Base-by-base conservation (phyloP, 805 yeast genomes). In the Pichia californica region DNA sequence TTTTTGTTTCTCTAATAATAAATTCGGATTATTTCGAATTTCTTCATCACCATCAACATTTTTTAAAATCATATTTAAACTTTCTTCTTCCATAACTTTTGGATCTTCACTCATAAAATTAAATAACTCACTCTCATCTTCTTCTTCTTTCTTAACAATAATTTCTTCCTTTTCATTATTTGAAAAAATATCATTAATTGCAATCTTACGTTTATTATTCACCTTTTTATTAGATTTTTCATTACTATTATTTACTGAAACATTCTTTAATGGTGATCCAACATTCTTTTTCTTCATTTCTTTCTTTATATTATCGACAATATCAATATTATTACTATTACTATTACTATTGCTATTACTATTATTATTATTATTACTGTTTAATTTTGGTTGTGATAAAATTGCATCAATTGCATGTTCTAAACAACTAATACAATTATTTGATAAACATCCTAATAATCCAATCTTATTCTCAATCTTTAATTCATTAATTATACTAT, bases 341-440 rank as follows among this genome's bases (percentile, higher is more conserved):
- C 9, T 23, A 23, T 23, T 23, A 23, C 9, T 23, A 23, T 7
- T 2, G 9, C 1, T 23, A 23, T 26, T 29, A 3, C 14, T 21
- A 19, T 10, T 28, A 16, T 28, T 35, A 20, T 21, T 27, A 18
- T 14, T 30, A 18, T 10, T n/a, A 26, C 19, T n/a, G 40, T 10
- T 38, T 14, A 45, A 23, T 35, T 70, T 73, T 8, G 82, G 66
- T 21, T 66, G 68, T n/a, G 81, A 74, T 40, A 83, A 55, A n/a
- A 83, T 74, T 36, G 79, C 67, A 39, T 79, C 75, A 14, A 82
- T 66, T 0, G 88, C 74, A 53, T 67, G 62, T 53, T 83, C 89
- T 28, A 81, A 54, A 25, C 78, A 63, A 40, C 68, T 71, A 34
- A 77, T 67, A 36, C 85, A 76, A 47, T 74, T 75, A 50, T 68